Evolutionary conservation across 306 rosid species (phyloP).

Genomic region (Vachellia pachyceras): DNA sequence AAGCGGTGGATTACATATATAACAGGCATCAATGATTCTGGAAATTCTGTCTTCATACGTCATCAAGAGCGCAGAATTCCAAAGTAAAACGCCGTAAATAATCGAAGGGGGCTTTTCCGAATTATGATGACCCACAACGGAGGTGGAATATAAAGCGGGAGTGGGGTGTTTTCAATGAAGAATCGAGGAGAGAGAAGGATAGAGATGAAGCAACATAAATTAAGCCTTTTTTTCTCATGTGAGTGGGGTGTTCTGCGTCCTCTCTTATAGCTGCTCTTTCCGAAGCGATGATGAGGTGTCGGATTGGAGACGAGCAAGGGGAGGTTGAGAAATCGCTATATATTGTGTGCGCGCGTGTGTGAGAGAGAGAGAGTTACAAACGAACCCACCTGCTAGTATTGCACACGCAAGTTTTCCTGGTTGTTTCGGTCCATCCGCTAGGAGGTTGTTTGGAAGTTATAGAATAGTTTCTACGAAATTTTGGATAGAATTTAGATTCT

Average conservation of each 20-base stretch:
- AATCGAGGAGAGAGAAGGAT: conserved; percentile 31
- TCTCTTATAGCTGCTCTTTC: conserved; percentile 36
- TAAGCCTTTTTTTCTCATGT: conserved; percentile 6
- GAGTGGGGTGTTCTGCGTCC: conserved; percentile 39
- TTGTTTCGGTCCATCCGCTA: no score
- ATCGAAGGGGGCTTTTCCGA: not conserved
- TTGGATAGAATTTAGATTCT: no score
- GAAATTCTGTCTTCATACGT: conserved; percentile 67
- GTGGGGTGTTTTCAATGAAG: conserved; percentile 36
- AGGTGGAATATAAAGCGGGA: not conserved
- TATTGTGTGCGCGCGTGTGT: no score
- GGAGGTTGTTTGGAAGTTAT: no score
- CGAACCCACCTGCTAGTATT: not conserved
- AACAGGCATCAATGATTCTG: conserved; percentile 51
- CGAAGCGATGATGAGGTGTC: conserved; percentile 68
- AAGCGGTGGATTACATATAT: conserved; percentile 70
- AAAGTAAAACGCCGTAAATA: not conserved
- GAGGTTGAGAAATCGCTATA: conserved; percentile 1
- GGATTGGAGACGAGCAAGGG: conserved; percentile 42
- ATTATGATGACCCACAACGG: not conserved
- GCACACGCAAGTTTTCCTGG: no score
- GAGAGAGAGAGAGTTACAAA: no score
- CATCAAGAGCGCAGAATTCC: conserved; percentile 45
- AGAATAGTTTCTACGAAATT: no score
- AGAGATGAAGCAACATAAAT: conserved; percentile 41